Percentiles rank a stretch among this genome's conserved stretches.
These are phyloP conservation scores for Mucor plumbeus DNA, from an alignment of 371 early-diverging fungal species.

Conservation along the genomic window DNA sequence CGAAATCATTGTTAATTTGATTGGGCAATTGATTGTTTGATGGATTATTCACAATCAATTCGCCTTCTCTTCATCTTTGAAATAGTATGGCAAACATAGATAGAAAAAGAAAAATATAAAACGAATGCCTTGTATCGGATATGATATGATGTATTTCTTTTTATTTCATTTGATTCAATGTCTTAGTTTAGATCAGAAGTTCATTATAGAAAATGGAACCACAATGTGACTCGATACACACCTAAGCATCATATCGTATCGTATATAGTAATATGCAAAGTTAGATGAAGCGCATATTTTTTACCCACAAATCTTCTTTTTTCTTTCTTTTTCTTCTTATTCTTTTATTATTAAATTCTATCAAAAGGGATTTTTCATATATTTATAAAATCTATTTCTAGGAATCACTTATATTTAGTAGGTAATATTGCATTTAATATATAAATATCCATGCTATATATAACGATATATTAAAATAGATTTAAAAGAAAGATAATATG, in stretches of 20 bases:
- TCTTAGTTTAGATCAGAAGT: not conserved
- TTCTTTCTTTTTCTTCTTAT: not conserved
- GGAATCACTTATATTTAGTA: not conserved
- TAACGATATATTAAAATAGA: conserved; percentile 10
- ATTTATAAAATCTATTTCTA: conserved; percentile 6
- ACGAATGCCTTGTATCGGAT: not conserved
- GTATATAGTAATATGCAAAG: not conserved
- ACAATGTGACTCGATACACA: conserved; percentile 1
- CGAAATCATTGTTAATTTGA: not conserved
- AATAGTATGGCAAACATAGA: not conserved
- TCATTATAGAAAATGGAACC: not conserved
- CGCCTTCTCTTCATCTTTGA: not conserved
- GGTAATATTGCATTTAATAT: not conserved
- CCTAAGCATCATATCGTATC: not conserved
- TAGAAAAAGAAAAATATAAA: not conserved
- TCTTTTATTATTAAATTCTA: not conserved
- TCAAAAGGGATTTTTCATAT: conserved; percentile 7
- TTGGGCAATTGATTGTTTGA: not conserved
- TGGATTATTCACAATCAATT: not conserved
- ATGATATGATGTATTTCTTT: not conserved
- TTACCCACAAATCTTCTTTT: conserved; percentile 13
- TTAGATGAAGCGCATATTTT: not conserved
- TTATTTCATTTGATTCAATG: not conserved
- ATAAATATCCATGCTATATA: not conserved
- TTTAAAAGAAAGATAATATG: conserved; percentile 7